Evolutionary conservation across 805 yeast genomes (phyloP).

Genomic region (Candida suzukii): DNA sequence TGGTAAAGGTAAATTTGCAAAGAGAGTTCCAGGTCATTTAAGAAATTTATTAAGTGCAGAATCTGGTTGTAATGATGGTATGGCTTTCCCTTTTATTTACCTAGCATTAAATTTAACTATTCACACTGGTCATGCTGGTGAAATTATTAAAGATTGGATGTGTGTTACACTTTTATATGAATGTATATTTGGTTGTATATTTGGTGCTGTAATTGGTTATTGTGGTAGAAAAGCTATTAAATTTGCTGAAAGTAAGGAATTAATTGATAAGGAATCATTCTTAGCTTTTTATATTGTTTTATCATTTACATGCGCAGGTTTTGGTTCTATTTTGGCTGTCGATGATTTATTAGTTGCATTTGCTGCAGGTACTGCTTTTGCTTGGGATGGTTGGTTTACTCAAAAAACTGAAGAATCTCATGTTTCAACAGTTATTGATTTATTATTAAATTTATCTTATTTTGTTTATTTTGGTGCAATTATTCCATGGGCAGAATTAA

Average conservation of each 20-base stretch:
- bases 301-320: conserved; percentile 51
- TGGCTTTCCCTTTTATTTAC: conserved; percentile 63
- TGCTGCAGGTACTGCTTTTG: conserved; percentile 66
- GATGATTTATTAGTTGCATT: conserved; percentile 69
- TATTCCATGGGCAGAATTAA: conserved; percentile 62
- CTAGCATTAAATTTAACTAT: conserved; percentile 48
- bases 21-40: conserved; percentile 55
- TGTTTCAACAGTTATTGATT: conserved; percentile 59
- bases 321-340: conserved; percentile 59
- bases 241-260: conserved; percentile 41
- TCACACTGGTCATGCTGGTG: conserved; percentile 39
- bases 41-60: conserved; percentile 60
- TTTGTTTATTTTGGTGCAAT: conserved; percentile 67
- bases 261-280: conserved; percentile 59
- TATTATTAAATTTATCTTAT: conserved; percentile 56
- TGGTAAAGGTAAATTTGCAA: conserved; percentile 66
- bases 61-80: conserved; percentile 72
- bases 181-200: conserved; percentile 45
- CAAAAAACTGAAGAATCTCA: conserved; percentile 52
- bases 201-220: conserved; percentile 51
- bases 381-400: conserved; percentile 69
- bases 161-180: conserved; percentile 55
- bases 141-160: conserved; percentile 58
- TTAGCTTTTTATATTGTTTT: conserved; percentile 46
- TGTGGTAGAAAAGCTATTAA: conserved; percentile 42